Evolutionary conservation across 768 basidiomycete genomes (phyloP).

Genomic region (Strobilomyces confusus): DNA sequence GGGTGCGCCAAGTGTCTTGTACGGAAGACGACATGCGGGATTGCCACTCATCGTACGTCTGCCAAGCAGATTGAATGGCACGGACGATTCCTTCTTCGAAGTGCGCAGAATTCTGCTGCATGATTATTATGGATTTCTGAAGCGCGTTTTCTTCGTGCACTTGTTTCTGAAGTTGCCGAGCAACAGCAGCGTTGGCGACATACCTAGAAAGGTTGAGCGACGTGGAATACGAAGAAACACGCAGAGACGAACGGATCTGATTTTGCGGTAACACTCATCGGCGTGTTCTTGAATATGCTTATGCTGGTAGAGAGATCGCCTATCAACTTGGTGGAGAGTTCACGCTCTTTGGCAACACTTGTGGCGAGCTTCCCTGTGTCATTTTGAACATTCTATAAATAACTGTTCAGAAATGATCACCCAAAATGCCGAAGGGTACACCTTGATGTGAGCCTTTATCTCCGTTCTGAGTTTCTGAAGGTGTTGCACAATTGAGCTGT

Average conservation of each 20-base stretch:
- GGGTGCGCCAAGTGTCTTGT: slow-evolving; percentile 68
- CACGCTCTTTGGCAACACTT: slow-evolving; percentile 85
- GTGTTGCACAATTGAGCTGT: slow-evolving; percentile 96
- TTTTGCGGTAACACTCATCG: slow-evolving; percentile 72
- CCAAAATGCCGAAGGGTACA: slow-evolving; percentile 20
- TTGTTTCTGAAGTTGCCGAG: slow-evolving; percentile 82
- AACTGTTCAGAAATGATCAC: background rate
- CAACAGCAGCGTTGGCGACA: slow-evolving; percentile 67
- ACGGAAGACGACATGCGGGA: slow-evolving; percentile 71
- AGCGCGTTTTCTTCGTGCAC: slow-evolving; percentile 97
- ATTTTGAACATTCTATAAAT: slow-evolving; percentile 79
- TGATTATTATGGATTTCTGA: slow-evolving; percentile 96
- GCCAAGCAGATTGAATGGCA: slow-evolving; percentile 94
- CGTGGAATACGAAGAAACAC: background rate
- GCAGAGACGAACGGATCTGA: slow-evolving; percentile 11
- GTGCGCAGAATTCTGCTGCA: slow-evolving; percentile 95
- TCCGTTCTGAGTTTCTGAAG: slow-evolving; percentile 91
- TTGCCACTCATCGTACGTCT: slow-evolving; percentile 93
- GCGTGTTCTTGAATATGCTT: slow-evolving; percentile 93
- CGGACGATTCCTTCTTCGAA: slow-evolving; percentile 97
- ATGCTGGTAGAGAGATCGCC: slow-evolving; percentile 85
- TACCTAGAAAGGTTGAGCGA: slow-evolving; percentile 37
- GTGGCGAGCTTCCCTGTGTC: slow-evolving; percentile 92
- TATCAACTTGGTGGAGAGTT: slow-evolving; percentile 78
- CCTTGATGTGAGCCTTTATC: slow-evolving; percentile 98